Percentiles rank a stretch among this genome's conserved stretches.
phyloP scores from a whole-genome alignment of 495 filamentous ascomycete species.

The Thermochaetoides thermophila region DNA sequence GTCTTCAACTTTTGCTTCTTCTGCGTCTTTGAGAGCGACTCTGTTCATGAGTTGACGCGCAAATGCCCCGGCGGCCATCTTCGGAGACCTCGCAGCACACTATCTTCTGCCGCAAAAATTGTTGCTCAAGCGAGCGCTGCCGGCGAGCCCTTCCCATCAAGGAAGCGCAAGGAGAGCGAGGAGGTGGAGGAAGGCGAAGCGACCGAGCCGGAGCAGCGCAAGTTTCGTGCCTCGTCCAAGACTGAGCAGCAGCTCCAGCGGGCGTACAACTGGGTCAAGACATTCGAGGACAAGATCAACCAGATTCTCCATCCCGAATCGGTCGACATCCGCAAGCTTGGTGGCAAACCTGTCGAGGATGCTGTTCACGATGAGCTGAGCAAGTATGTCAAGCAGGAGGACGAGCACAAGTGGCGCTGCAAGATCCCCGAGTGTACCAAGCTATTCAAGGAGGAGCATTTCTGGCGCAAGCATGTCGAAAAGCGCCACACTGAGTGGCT shows the following conservation, averaged over 20 bases:
- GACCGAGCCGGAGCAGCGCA: slow-evolving; percentile 46
- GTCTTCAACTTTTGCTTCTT: slow-evolving; percentile 99
- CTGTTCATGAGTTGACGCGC: slow-evolving; percentile 82
- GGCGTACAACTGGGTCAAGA: slow-evolving; percentile 98
- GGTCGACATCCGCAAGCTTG: slow-evolving; percentile 74
- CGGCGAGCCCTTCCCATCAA: slow-evolving; percentile 65
- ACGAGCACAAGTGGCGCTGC: slow-evolving; percentile 91
- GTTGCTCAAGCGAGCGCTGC: slow-evolving; percentile 72
- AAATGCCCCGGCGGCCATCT: slow-evolving; percentile 97
- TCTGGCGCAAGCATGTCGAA: slow-evolving; percentile 96
- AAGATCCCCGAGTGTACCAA: slow-evolving; percentile 92
- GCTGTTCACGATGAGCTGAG: slow-evolving; percentile 70
- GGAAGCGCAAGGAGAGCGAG: slow-evolving; percentile 51
- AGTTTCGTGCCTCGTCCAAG: slow-evolving; percentile 53
- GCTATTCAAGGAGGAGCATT: slow-evolving; percentile 89
- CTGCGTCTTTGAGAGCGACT: slow-evolving; percentile 96
- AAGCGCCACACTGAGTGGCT: slow-evolving; percentile 89
- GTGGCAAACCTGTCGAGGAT: slow-evolving; percentile 75
- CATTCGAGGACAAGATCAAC: slow-evolving; percentile 90
- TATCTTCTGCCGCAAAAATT: slow-evolving; percentile 66
- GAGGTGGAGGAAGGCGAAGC: slow-evolving; percentile 52
- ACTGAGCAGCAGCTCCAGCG: slow-evolving; percentile 80
- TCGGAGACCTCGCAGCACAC: slow-evolving; percentile 68
- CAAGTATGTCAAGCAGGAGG: slow-evolving; percentile 90
- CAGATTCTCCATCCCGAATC: slow-evolving; percentile 83